Evolutionary conservation across 441 rosid species (phyloP).

Genomic region (Gossypium davidsonii): DNA sequence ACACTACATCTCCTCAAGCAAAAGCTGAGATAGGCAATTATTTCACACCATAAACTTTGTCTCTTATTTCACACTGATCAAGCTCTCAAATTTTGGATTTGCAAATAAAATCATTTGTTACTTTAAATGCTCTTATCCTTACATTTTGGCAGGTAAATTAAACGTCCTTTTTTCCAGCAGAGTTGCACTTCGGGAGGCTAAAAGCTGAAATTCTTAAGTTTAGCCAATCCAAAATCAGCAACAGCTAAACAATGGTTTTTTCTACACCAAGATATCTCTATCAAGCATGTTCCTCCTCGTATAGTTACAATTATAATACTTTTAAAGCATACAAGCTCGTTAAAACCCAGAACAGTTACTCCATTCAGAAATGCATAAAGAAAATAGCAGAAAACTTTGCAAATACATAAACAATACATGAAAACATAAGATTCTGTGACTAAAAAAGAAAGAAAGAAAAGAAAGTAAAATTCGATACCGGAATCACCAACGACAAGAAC

Average conservation of each 20-base stretch:
- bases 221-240: background rate
- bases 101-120: background rate
- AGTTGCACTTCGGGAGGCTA: background rate
- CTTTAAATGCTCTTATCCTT: background rate
- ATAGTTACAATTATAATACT: background rate
- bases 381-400: background rate
- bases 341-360: background rate
- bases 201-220: background rate
- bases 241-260: constrained; percentile 1
- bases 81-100: background rate
- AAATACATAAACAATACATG: background rate
- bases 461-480: constrained; percentile 35
- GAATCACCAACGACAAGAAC: constrained; percentile 97
- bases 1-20: constrained; percentile 3
- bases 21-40: background rate
- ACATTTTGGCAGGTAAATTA: background rate
- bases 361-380: background rate
- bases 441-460: background rate
- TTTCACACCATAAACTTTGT: background rate
- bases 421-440: background rate
- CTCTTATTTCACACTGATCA: background rate
- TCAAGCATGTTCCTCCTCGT: background rate
- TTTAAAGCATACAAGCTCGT: background rate
- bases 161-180: background rate
- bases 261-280: background rate